Evolutionary conservation across 371 early-diverging fungal genomes (phyloP), one percentile per base, ranked within the genome.

Genomic region (Saksenaea oblongispora): DNA sequence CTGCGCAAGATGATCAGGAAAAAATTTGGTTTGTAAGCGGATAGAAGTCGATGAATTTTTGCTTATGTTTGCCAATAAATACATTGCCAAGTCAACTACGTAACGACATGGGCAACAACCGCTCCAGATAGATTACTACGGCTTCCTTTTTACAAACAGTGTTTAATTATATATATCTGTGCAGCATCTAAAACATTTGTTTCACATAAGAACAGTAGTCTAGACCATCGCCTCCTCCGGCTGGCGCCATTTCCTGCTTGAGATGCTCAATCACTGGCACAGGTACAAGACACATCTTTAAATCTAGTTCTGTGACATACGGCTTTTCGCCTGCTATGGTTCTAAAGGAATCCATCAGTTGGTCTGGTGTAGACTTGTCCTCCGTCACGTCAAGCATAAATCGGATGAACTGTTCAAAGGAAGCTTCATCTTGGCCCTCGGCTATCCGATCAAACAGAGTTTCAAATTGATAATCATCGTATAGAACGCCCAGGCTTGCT

Each of bases 321-420:
- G 89, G 89, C 71, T 94, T 95, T 44, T 92, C 95, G 4, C 80
- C 87, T 1, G 97, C 93, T 56, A 96, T 85, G 18, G 91, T 86
- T 54, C 85, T 79, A 87, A 97, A 97, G 22, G 98, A 89, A 58
- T 90, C 88, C 27, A 78, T 78, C 10, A 97, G 79, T 75, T 97
- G 96, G 54, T 93, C 94, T 1, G 94, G 91, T 5, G 92, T 89
- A 2, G 94, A 91, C 64, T 92, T 89, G 74, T 97, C 98, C 79
- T 97, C 97, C 24, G 93, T 93, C 3, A 94, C 84, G 34, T 86
- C 85, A 3, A 92, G 88, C 91, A 96, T 89, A 65, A 89, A 96
- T 34, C 85, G 84, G 60, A 95, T 92, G 61, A 93, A 97, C 71
- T 93, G 92, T 58, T 96, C 94, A 70, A 97, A 96, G 1, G 87